Evolutionary conservation across 345 rosid genomes (phyloP), one percentile per base, ranked within the genome.

Genomic region (Eucalyptus pauciflora): DNA sequence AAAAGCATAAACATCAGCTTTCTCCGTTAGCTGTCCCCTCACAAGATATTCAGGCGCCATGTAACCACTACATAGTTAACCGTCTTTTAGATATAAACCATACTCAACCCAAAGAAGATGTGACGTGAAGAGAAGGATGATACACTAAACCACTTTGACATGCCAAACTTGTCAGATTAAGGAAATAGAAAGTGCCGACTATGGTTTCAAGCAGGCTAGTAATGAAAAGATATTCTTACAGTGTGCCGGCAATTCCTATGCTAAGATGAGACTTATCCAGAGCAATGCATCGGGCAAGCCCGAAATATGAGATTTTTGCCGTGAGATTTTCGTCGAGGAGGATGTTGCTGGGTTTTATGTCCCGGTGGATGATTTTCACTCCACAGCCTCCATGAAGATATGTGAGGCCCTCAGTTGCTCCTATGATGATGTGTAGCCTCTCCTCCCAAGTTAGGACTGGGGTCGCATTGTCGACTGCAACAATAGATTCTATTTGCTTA

Each of bases 11-110:
- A 97, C 96, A 90, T 97, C 99, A 46, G 94, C 94, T 88, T 96
- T 96, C 92, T 97, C 95, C 20, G 97, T 94, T 54, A 95, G 88
- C 67, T 95, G 96, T 41, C 98, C 98, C 25, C 93, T 90, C 69
- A 95, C 91, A 12, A 96, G 95, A 91, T 96, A 97, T 58, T 96
- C 99, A 4, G 96, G 97, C 86, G 99, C 99, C 95, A 97, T 93
- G 86, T 97, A 97, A 85, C 99, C 98, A 20, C 98, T 95, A 88
- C 50, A 90, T 88, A 51, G 48, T 80, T 13, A 7, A 80, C 18
- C 31, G 0, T 15, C 16, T 13, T 9, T 46, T 8, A 11, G 31
- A 60, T 14, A 69, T 50, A 37, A 17, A 43, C 50, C 18, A 51
- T 1, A 49, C 31, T n/a, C 50, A 86, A 45, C 31, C 29, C 2